Evolutionary conservation across 2,329 filamentous ascomycete genomes (phyloP), one percentile per base, ranked within the genome.

Genomic region (Pseudogymnoascus sp.): DNA sequence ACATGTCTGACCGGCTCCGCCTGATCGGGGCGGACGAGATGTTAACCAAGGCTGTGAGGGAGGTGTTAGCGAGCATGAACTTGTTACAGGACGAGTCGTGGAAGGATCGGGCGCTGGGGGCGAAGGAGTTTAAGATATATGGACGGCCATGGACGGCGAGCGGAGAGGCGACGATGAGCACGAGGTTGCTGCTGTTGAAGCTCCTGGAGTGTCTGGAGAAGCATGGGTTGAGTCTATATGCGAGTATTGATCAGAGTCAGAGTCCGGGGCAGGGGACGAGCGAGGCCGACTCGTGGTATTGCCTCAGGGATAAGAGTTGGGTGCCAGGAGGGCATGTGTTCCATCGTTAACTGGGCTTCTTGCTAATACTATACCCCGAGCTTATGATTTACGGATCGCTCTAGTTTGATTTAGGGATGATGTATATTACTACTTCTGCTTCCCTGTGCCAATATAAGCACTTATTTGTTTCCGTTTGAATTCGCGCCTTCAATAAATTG

Each of bases 221-320:
- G 3, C 67, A 72, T 58, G 74, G 74, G 1, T 76, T 73, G 70
- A 71, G 69, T 54, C 67, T 75, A 12, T 76, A 76, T 66, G 72
- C 72, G 1, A 74, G 73, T 62, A 67, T 77, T 28, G 71, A 74
- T 62, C 72, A 75, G 60, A 68, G 41, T 60, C 61, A 62, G n/a
- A 62, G 67, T 61, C 61, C 65, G 20, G 47, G 65, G 39, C 28
- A 68, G 47, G 6, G 66, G 64, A 59, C 57, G 6, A 62, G 60
- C 38, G 66, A 69, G 54, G 64, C 66, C 2, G 67, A 69, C 57
- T 65, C 61, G 47, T 69, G 67, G 67, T 67, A 65, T 62, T 68
- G 66, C 54, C 64, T 69, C 6, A 65, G 59, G 37, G 64, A 65
- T 28, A 66, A 61, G 39, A 34, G 32, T 1, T 68, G 67, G 67